Conservation (phyloP, 441 rosid genomes). For the Francoa sonchifolia region DNA sequence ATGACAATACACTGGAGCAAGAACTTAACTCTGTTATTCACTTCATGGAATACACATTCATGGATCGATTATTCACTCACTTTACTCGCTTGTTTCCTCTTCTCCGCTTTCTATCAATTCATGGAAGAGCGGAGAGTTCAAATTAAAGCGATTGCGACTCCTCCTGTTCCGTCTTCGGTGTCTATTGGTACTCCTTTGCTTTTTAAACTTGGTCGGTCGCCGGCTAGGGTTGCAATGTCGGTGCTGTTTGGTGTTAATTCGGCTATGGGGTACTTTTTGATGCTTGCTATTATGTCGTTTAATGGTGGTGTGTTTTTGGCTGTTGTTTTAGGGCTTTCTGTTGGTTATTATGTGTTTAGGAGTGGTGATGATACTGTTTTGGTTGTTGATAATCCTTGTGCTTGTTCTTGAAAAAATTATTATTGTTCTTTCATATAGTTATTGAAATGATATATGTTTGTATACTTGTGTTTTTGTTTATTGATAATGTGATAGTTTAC, state of each 20-base stretch:
- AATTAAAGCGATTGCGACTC: constrained; percentile 25
- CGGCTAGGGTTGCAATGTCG: constrained; percentile 29
- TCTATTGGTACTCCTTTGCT: constrained; percentile 27
- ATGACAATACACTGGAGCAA: constrained; percentile 58
- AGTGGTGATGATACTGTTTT: constrained; percentile 21
- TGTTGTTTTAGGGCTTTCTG: constrained; percentile 33
- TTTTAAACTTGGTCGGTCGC: constrained; percentile 13
- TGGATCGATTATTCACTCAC: constrained; percentile 44
- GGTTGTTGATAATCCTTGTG: constrained; percentile 28
- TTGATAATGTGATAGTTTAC: too few species aligned
- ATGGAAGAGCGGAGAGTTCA: constrained; percentile 45
- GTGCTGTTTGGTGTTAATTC: constrained; percentile 44
- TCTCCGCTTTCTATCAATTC: constrained; percentile 51
- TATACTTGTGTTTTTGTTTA: not conserved
- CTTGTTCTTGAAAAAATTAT: constrained; percentile 25
- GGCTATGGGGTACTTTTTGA: constrained; percentile 47
- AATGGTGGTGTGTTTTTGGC: constrained; percentile 55
- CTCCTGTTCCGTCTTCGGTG: constrained; percentile 7
- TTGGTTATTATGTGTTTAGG: constrained; percentile 37
- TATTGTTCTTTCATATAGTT: not conserved
- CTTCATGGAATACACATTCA: constrained; percentile 45
- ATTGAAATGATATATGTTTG: not conserved
- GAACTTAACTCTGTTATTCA: constrained; percentile 38
- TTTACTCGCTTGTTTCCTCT: constrained; percentile 40
- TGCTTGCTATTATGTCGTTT: constrained; percentile 53